These are phyloP conservation scores for Logfia minima DNA, from an alignment of 129 eudicot genomes.

Conservation along the genomic window DNA sequence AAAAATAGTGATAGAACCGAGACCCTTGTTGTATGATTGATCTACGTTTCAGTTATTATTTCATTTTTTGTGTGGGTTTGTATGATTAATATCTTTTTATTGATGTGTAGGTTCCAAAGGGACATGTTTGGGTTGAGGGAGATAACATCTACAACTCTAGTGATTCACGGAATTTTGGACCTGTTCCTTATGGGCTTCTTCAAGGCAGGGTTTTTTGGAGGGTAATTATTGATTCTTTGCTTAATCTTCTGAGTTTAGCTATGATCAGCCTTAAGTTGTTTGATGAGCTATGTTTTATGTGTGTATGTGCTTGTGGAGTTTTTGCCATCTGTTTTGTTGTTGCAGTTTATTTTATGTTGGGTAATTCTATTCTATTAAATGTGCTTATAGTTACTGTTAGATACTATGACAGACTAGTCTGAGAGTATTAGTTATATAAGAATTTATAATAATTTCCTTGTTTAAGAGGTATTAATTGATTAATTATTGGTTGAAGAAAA, in stretches of 20 bases:
- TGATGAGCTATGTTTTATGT: not conserved
- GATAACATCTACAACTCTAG: conserved; percentile 52
- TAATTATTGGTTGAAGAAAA: not conserved
- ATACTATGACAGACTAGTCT: too few species aligned
- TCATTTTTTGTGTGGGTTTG: conserved; percentile 17
- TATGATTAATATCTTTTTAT: conserved; percentile 1
- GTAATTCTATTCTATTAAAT: too few species aligned
- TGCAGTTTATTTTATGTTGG: too few species aligned
- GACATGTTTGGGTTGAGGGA: conserved; percentile 77
- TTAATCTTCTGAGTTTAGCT: not conserved
- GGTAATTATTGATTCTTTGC: conserved; percentile 25
- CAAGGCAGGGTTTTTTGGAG: conserved; percentile 61
- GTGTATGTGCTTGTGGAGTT: not conserved
- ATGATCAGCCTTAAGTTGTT: not conserved
- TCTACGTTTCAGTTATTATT: not conserved
- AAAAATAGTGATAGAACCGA: conserved; percentile 41
- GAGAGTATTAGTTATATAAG: too few species aligned
- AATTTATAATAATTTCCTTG: too few species aligned
- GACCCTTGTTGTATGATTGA: conserved; percentile 57
- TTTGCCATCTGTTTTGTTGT: too few species aligned
- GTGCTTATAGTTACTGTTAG: too few species aligned
- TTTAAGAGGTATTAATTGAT: not conserved
- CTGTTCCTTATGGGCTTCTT: conserved; percentile 78
- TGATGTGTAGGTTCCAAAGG: conserved; percentile 55
- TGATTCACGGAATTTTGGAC: conserved; percentile 75